A percentile compares a stretch with the other conserved stretches of the same genome.
phyloP scores from a whole-genome alignment of 176 grass and related monocot species.

The Oropetium thomaeum region DNA sequence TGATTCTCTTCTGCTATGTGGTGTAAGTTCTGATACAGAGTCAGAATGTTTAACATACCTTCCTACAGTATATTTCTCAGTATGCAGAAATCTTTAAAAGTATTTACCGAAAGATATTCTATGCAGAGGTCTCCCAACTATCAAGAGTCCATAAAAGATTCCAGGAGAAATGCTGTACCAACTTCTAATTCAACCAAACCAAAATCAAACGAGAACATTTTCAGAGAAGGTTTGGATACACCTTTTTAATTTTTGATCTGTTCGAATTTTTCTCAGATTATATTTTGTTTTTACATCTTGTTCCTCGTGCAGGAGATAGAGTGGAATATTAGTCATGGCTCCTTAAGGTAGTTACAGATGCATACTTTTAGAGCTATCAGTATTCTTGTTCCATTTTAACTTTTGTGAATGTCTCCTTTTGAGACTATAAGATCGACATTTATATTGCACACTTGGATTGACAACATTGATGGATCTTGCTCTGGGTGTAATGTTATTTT shows the following conservation, averaged over 20 bases:
- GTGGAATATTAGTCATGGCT: slow-evolving; percentile 44
- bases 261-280: not conserved
- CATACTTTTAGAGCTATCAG: slow-evolving; percentile 13
- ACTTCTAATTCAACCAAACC: slow-evolving; percentile 47
- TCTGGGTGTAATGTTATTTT: not conserved
- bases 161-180: slow-evolving; percentile 17
- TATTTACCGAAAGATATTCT: slow-evolving; percentile 2
- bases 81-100: not conserved
- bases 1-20: slow-evolving; percentile 59
- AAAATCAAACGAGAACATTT: slow-evolving; percentile 49
- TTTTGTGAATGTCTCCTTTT: not conserved
- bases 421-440: not conserved
- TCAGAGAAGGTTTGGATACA: slow-evolving; percentile 58
- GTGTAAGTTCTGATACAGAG: slow-evolving; percentile 38
- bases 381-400: not conserved
- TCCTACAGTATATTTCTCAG: slow-evolving; percentile 10
- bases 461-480: not conserved
- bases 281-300: slow-evolving; percentile 17
- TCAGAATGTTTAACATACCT: not conserved
- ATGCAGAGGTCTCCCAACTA: slow-evolving; percentile 37
- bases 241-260: not conserved
- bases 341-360: slow-evolving; percentile 1
- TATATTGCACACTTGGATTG: not conserved
- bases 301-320: slow-evolving; percentile 44
- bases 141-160: slow-evolving; percentile 33